Percentiles rank a stretch among this genome's conserved stretches.
phyloP scores from a whole-genome alignment of 148 eudicot genomes.

The Limonium bicolor region DNA sequence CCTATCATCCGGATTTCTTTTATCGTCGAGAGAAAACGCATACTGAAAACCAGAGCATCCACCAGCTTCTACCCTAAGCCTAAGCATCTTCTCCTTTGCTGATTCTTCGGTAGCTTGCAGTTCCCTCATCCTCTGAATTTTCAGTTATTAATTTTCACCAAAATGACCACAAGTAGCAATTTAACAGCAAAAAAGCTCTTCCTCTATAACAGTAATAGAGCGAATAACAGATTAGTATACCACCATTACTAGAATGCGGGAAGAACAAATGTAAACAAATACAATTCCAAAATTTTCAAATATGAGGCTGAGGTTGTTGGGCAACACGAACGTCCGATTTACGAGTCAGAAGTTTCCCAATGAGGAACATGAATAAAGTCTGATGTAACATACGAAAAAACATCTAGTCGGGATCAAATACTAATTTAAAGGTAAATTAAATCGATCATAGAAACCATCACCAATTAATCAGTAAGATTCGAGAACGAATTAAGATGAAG shows the following conservation, averaged over 20 bases:
- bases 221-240: not conserved
- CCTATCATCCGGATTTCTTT: conserved; percentile 71
- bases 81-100: conserved; percentile 48
- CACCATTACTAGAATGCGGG: not conserved
- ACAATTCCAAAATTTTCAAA: not conserved
- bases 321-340: too few relatives aligned
- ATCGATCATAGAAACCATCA: not conserved
- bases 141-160: conserved; percentile 2
- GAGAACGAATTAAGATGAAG: not conserved
- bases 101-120: conserved; percentile 53
- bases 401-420: not conserved
- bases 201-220: not conserved
- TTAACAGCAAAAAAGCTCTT: not conserved
- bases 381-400: not conserved
- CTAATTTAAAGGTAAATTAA: not conserved
- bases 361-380: too few relatives aligned
- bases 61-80: conserved; percentile 95
- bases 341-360: too few relatives aligned
- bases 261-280: not conserved
- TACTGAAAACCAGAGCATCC: conserved; percentile 99
- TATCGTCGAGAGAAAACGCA: conserved; percentile 69
- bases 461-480: not conserved
- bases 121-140: conserved; percentile 72
- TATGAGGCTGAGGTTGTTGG: not conserved
- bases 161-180: not conserved